A percentile compares a stretch with the other conserved stretches of the same genome.
Evolutionary conservation across 2,329 filamentous ascomycete species (phyloP).

Genomic region (Sordariomycetes sp.): DNA sequence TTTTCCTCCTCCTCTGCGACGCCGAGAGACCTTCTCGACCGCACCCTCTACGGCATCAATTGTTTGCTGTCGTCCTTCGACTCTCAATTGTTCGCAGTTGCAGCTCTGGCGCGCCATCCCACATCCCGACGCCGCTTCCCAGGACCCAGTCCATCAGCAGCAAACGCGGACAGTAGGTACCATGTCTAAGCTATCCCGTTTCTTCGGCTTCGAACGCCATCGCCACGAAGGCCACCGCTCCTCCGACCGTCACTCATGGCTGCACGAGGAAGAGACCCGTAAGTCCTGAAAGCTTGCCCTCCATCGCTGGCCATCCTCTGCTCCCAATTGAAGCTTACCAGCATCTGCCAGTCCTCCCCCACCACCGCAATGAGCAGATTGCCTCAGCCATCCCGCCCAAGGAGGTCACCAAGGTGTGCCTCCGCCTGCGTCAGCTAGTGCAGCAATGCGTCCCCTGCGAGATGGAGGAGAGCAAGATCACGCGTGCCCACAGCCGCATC

Average conservation of each 20-base stretch:
- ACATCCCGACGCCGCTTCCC: no score
- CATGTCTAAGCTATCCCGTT: no score
- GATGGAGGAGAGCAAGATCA: slow-evolving; percentile 66
- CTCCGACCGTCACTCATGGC: slow-evolving; percentile 20
- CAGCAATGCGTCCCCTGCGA: slow-evolving; percentile 88
- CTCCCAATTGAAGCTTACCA: background rate
- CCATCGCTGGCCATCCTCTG: no score
- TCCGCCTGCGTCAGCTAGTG: slow-evolving; percentile 84
- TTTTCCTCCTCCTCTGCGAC: no score
- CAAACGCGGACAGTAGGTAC: no score
- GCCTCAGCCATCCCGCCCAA: slow-evolving; percentile 62
- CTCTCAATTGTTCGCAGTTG: no score
- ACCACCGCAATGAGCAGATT: slow-evolving; percentile 46
- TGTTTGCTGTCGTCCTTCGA: no score
- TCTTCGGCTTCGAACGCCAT: slow-evolving; percentile 16
- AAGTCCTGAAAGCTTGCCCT: no score
- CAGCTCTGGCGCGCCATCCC: no score
- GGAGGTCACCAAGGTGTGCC: slow-evolving; percentile 81
- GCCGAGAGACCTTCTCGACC: no score
- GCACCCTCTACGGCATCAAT: no score
- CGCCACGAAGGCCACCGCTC: slow-evolving; percentile 5
- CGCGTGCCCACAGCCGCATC: slow-evolving; percentile 71
- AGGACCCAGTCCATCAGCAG: no score
- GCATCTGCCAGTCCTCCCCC: slow-evolving; percentile 50
- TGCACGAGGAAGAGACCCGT: slow-evolving; percentile 36